These are phyloP conservation scores for Dothistroma pini DNA, from an alignment of 2,329 filamentous ascomycete genomes.

Conservation along the genomic window DNA sequence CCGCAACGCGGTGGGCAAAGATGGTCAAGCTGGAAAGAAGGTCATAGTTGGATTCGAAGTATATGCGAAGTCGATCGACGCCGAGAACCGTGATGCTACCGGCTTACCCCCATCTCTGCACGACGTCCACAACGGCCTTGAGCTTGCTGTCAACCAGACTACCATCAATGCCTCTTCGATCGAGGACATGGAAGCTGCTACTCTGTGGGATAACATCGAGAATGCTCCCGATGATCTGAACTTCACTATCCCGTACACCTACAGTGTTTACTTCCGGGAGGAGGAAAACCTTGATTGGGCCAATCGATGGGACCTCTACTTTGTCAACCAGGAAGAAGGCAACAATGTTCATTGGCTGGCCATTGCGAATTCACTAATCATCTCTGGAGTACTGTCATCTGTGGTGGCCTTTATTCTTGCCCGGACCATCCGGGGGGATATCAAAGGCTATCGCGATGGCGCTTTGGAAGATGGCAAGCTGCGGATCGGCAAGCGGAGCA, in stretches of 20 bases:
- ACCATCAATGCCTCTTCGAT: conserved; percentile 51
- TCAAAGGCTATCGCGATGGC: conserved; percentile 68
- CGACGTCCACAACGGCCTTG: conserved; percentile 60
- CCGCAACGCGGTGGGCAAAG: conserved; percentile 64
- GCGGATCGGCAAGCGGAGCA: conserved; percentile 49
- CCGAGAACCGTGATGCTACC: conserved; percentile 55
- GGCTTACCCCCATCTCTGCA: conserved; percentile 68
- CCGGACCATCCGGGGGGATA: conserved; percentile 72
- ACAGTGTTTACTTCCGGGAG: conserved; percentile 86
- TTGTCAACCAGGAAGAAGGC: conserved; percentile 80
- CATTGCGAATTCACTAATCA: conserved; percentile 81
- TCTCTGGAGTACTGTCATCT: conserved; percentile 72
- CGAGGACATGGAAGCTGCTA: conserved; percentile 48
- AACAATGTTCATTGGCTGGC: conserved; percentile 82
- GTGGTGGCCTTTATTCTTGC: conserved; percentile 78
- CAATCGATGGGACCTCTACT: conserved; percentile 84
- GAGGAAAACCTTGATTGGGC: conserved; percentile 77
- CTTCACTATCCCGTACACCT: conserved; percentile 76
- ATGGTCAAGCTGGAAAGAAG: conserved; percentile 67
- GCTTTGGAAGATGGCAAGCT: conserved; percentile 64
- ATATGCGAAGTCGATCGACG: conserved; percentile 77
- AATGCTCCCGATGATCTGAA: conserved; percentile 62
- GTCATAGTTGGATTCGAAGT: conserved; percentile 87
- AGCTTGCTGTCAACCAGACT: conserved; percentile 65
- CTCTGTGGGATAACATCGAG: conserved; percentile 50